These are phyloP conservation scores for Coccomyxa sp. DNA, from an alignment of 139 green algal species.

Conservation along the genomic window DNA sequence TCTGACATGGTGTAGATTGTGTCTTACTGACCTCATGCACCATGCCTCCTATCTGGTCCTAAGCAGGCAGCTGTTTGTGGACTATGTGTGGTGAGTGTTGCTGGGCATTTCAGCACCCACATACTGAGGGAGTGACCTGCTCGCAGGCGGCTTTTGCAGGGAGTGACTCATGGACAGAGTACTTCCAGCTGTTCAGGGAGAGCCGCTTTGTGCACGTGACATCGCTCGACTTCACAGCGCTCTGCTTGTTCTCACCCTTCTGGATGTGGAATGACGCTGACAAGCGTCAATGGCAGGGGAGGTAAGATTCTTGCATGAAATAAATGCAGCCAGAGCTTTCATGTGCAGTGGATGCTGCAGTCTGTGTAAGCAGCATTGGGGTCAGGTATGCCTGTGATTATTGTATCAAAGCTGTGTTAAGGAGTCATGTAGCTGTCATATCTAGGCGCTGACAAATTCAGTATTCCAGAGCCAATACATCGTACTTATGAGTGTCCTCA, in stretches of 20 bases:
- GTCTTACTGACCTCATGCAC: too few species aligned
- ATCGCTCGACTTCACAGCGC: conserved; percentile 69
- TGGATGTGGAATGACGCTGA: conserved; percentile 83
- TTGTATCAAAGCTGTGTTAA: background rate
- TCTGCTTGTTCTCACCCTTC: conserved; percentile 68
- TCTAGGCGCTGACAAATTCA: background rate
- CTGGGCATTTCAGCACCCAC: too few species aligned
- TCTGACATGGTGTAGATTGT: too few species aligned
- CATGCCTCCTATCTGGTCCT: too few species aligned
- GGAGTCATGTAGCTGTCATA: background rate
- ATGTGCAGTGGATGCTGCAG: background rate
- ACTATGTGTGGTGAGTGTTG: too few species aligned
- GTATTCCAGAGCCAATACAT: background rate
- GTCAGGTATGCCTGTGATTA: background rate
- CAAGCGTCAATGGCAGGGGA: conserved; percentile 59
- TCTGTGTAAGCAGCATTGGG: background rate
- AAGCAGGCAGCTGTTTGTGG: too few species aligned
- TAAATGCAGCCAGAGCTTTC: background rate
- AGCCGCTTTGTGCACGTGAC: conserved; percentile 74
- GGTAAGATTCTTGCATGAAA: conserved; percentile 23
- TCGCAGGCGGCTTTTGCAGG: conserved; percentile 31
- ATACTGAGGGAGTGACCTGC: too few species aligned
- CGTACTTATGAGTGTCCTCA: background rate
- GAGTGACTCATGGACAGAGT: conserved; percentile 46
- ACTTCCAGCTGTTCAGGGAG: conserved; percentile 69